phyloP scores from a whole-genome alignment of 129 eudicot genomes.

The Smallanthus sonchifolius region DNA sequence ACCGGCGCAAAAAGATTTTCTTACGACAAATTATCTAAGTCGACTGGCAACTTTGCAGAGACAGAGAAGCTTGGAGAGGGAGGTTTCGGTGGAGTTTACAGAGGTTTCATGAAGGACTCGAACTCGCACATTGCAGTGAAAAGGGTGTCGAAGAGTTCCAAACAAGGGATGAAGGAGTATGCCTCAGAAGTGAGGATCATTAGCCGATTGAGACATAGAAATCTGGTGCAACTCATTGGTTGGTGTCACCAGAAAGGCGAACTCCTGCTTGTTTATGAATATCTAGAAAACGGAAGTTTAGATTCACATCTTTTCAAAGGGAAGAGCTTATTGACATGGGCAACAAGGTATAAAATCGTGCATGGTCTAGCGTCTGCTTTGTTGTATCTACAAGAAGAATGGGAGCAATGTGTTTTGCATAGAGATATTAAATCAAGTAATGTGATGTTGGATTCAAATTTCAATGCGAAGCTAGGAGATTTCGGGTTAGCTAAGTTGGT shows the following conservation, averaged over 20 bases:
- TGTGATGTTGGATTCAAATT: not conserved
- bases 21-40: not conserved
- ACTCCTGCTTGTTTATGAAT: not conserved
- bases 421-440: not conserved
- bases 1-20: not conserved
- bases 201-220: not conserved
- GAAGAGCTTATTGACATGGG: no score
- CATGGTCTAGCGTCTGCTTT: no score
- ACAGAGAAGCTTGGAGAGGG: not conserved
- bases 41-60: not conserved
- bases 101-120: not conserved
- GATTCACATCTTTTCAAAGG: no score
- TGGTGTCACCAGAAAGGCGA: not conserved
- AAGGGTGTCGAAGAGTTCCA: not conserved
- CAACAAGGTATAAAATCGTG: no score
- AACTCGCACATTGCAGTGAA: not conserved
- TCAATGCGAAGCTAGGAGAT: not conserved
- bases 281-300: no score
- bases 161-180: not conserved
- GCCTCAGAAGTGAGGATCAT: not conserved
- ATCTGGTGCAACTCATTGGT: not conserved
- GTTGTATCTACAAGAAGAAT: no score
- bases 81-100: not conserved
- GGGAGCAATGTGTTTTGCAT: no score
- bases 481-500: not conserved